Conservation (phyloP, 164 flowering plant species). For the Magnolia sinica region DNA sequence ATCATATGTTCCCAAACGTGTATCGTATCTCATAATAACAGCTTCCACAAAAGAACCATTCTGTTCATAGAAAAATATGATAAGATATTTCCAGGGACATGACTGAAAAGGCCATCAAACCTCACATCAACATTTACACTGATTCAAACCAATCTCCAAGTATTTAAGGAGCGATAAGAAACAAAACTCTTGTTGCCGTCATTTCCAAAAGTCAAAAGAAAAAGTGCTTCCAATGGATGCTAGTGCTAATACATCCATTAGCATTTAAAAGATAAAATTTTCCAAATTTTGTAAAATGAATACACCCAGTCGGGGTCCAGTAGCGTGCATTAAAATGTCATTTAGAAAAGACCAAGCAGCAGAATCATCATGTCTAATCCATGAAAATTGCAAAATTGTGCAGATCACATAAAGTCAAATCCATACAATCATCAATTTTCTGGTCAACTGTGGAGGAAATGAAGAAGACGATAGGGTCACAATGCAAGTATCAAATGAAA, state of each 20-base stretch:
- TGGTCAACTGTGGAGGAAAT: too few relatives aligned
- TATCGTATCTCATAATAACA: slow-evolving; percentile 92
- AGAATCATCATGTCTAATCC: too few relatives aligned
- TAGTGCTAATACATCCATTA: neutral
- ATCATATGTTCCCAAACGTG: slow-evolving; percentile 67
- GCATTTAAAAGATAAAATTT: neutral
- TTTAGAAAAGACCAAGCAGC: too few relatives aligned
- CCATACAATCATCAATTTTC: too few relatives aligned
- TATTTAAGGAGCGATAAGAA: neutral
- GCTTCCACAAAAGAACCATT: slow-evolving; percentile 89
- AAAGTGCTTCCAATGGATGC: neutral
- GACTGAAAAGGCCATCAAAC: neutral
- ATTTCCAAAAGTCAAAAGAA: neutral
- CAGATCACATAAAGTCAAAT: too few relatives aligned
- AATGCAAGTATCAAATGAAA: too few relatives aligned
- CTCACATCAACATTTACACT: neutral
- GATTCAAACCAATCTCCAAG: neutral
- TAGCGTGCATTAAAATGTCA: too few relatives aligned
- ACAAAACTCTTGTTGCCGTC: neutral
- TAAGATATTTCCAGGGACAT: neutral
- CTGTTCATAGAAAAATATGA: slow-evolving; percentile 26
- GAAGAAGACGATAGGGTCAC: too few relatives aligned
- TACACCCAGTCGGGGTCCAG: too few relatives aligned
- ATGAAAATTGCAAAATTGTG: too few relatives aligned
- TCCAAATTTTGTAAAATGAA: too few relatives aligned